These are phyloP conservation scores for Ploettnerulaceae sp. DNA, from an alignment of 2,329 filamentous ascomycete species.

Conservation along the genomic window DNA sequence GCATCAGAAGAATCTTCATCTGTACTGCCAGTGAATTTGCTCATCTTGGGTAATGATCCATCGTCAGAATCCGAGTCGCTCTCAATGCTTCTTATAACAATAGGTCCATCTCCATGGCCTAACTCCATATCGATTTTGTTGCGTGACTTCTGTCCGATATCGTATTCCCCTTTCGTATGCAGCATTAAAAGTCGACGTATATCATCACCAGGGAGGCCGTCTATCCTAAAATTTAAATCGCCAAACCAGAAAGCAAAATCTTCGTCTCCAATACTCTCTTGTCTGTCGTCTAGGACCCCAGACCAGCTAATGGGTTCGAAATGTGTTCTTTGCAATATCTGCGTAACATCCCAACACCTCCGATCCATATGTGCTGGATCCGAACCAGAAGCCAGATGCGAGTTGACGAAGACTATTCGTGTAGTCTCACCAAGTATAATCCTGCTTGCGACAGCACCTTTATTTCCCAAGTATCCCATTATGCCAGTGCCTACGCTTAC, in stretches of 20 bases:
- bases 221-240: conserved; percentile 90
- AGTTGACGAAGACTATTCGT: conserved; percentile 83
- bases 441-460: conserved; percentile 79
- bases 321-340: conserved; percentile 69
- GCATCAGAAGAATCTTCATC: conserved; percentile 36
- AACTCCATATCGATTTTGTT: conserved; percentile 34
- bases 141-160: conserved; percentile 42
- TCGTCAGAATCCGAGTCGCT: conserved; percentile 44
- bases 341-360: conserved; percentile 78
- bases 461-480: conserved; percentile 93
- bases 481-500: conserved; percentile 82
- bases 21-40: conserved; percentile 31
- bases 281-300: conserved; percentile 60
- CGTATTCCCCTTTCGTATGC: conserved; percentile 76
- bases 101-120: conserved; percentile 45
- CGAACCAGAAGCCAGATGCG: conserved; percentile 81
- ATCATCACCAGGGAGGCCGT: conserved; percentile 83
- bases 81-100: conserved; percentile 40
- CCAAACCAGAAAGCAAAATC: conserved; percentile 97
- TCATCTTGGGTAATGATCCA: conserved; percentile 18
- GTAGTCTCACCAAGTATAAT: conserved; percentile 88
- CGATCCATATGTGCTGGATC: conserved; percentile 74
- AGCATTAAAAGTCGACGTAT: conserved; percentile 79
- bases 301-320: conserved; percentile 69
- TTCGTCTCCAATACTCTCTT: conserved; percentile 74